phyloP scores from a whole-genome alignment of 2,329 filamentous ascomycete genomes.

The Plectosphaerella plurivora region DNA sequence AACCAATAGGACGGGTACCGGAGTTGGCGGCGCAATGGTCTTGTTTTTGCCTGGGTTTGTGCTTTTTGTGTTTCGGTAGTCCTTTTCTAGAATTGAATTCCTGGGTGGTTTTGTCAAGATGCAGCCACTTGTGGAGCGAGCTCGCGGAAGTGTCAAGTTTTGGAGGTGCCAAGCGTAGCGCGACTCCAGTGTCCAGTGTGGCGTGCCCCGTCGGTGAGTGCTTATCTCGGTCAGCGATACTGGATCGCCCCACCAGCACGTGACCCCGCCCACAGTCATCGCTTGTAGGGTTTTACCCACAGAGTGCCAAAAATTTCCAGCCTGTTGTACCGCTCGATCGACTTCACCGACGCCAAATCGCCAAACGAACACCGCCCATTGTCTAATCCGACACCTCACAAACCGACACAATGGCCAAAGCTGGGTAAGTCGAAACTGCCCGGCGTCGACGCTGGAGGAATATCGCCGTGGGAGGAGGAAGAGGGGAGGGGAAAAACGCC shows the following conservation, averaged over 20 bases:
- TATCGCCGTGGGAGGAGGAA: slow-evolving; percentile 5
- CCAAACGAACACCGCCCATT: slow-evolving; percentile 12
- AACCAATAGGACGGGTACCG: slow-evolving; percentile 7
- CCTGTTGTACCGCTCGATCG: slow-evolving; percentile 1
- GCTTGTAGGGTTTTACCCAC: slow-evolving; percentile 13
- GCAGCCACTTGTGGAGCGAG: no score
- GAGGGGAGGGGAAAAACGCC: slow-evolving; percentile 1
- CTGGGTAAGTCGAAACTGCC: slow-evolving; percentile 47
- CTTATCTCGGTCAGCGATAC: neutral
- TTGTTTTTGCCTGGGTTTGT: neutral
- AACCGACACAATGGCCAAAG: slow-evolving; percentile 58
- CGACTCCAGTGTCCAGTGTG: no score
- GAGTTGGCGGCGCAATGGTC: slow-evolving; percentile 4
- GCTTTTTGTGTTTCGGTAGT: neutral
- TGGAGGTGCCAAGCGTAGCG: no score
- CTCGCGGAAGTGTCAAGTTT: no score
- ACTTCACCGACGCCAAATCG: slow-evolving; percentile 13
- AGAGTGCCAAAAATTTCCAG: slow-evolving; percentile 11
- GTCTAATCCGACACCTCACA: slow-evolving; percentile 19
- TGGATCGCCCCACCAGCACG: slow-evolving; percentile 4
- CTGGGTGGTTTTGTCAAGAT: no score
- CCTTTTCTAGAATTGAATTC: neutral
- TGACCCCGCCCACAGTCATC: slow-evolving; percentile 2
- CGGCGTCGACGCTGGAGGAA: neutral
- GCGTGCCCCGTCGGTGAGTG: neutral